phyloP scores from a whole-genome alignment of 2,329 filamentous ascomycete species.

The Lecanosticta acicola region DNA sequence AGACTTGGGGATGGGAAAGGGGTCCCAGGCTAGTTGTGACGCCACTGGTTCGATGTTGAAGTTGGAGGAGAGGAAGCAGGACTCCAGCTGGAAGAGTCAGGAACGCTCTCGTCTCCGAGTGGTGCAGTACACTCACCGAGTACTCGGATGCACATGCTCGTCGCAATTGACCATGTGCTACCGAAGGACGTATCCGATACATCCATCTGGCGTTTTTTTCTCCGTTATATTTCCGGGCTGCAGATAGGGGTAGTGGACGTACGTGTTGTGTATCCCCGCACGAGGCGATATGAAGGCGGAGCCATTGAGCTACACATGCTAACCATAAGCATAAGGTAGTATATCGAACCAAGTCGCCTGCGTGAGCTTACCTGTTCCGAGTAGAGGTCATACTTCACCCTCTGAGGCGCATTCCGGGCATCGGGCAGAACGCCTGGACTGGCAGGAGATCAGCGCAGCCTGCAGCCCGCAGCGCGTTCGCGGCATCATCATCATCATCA shows the following conservation, averaged over 20 bases:
- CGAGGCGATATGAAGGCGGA: conserved; percentile 27
- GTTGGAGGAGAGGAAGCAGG: conserved; percentile 15
- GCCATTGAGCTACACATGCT: conserved; percentile 26
- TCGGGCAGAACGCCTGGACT: conserved; percentile 18
- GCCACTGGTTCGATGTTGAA: conserved; percentile 7
- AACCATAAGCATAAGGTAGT: not conserved
- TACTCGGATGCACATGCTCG: not conserved
- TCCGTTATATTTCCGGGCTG: too few relatives aligned
- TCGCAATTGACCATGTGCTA: conserved; percentile 14
- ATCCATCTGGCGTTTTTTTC: conserved; percentile 24
- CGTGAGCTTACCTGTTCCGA: conserved; percentile 23
- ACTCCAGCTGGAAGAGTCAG: conserved; percentile 12
- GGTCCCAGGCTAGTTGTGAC: conserved; percentile 13
- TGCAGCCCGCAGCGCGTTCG: too few relatives aligned
- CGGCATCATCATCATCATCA: not conserved
- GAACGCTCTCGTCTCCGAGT: too few relatives aligned
- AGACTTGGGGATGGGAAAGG: conserved; percentile 11
- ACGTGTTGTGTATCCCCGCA: conserved; percentile 22
- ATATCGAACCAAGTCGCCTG: not conserved
- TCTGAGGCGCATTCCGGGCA: conserved; percentile 27
- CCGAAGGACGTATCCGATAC: conserved; percentile 30
- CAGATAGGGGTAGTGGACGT: not conserved
- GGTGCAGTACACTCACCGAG: conserved; percentile 5
- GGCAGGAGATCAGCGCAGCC: not conserved
- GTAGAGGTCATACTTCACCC: conserved; percentile 33